Percentiles rank a stretch among this genome's conserved stretches.
Evolutionary conservation across 1,284 basidiomycete genomes (phyloP).

Genomic region (Sparassis latifolia): DNA sequence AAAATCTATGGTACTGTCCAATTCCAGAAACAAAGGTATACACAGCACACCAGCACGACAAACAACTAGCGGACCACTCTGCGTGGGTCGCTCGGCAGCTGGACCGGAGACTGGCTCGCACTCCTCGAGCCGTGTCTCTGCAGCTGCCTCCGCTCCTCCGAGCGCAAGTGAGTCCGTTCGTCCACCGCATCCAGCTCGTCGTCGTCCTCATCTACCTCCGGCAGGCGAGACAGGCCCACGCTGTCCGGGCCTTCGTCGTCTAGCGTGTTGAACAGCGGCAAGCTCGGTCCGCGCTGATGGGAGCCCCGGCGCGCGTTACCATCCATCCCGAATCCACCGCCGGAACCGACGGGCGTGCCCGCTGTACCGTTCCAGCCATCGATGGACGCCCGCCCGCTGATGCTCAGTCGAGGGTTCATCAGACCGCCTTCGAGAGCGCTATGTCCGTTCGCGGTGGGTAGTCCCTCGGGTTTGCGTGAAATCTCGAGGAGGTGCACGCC

Average conservation of each 20-base stretch:
- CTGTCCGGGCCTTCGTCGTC: constrained; percentile 32
- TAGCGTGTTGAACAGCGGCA: constrained; percentile 60
- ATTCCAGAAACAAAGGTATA: constrained; percentile 4
- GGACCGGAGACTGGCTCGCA: constrained; percentile 20
- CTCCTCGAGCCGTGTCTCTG: constrained; percentile 16
- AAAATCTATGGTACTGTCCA: neutral
- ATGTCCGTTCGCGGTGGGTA: constrained; percentile 40
- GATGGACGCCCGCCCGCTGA: constrained; percentile 62
- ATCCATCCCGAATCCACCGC: constrained; percentile 13
- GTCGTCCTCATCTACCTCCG: constrained; percentile 28
- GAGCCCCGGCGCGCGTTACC: constrained; percentile 41
- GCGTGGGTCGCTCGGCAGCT: constrained; percentile 14
- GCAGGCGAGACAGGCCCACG: constrained; percentile 23
- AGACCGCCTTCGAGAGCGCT: constrained; percentile 65
- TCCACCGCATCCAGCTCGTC: constrained; percentile 28
- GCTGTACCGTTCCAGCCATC: constrained; percentile 59
- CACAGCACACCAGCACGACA: neutral
- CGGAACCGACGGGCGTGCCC: constrained; percentile 28
- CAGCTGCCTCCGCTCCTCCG: constrained; percentile 12
- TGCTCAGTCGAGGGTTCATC: constrained; percentile 68
- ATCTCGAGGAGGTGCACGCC: constrained; percentile 89
- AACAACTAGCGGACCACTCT: constrained; percentile 10
- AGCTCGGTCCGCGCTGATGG: constrained; percentile 53
- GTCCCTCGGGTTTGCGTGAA: constrained; percentile 60
- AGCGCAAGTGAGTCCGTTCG: constrained; percentile 31